Evolutionary conservation across 768 basidiomycete genomes (phyloP).

Genomic region (Phaeolepiota aurea): DNA sequence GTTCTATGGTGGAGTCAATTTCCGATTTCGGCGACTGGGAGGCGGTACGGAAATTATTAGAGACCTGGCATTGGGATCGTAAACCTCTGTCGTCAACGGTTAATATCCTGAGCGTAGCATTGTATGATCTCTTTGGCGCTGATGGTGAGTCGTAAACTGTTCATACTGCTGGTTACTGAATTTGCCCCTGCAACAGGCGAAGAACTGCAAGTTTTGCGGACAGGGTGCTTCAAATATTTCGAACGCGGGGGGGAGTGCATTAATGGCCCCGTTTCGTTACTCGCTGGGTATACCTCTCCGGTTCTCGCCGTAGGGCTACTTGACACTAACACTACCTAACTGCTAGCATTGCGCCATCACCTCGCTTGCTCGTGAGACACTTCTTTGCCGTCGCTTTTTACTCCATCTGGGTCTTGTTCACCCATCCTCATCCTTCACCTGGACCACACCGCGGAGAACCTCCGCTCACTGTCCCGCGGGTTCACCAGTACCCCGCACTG

Average conservation of each 20-base stretch:
- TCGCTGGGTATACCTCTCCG: slow-evolving; percentile 64
- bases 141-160: slow-evolving; percentile 53
- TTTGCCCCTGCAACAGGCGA: slow-evolving; percentile 50
- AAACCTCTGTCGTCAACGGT: slow-evolving; percentile 81
- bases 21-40: slow-evolving; percentile 40
- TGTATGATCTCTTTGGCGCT: slow-evolving; percentile 92
- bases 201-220: slow-evolving; percentile 52
- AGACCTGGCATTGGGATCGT: slow-evolving; percentile 79
- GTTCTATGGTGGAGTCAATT: slow-evolving; percentile 47
- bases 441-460: slow-evolving; percentile 24
- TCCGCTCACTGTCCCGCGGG: slow-evolving; percentile 28
- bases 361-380: slow-evolving; percentile 73
- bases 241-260: slow-evolving; percentile 87
- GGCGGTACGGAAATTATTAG: slow-evolving; percentile 40
- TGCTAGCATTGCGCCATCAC: slow-evolving; percentile 70
- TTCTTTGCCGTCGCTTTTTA: slow-evolving; percentile 97
- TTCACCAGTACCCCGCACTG: slow-evolving; percentile 65
- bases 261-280: slow-evolving; percentile 80
- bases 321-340: neutral
- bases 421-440: slow-evolving; percentile 27
- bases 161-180: slow-evolving; percentile 2
- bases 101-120: slow-evolving; percentile 86
- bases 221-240: slow-evolving; percentile 97
- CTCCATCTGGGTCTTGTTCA: slow-evolving; percentile 86
- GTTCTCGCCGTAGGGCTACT: neutral